Percentiles rank a stretch among this genome's conserved stretches.
Conservation (phyloP, 345 rosid genomes). For the Fremontodendron californicum region DNA sequence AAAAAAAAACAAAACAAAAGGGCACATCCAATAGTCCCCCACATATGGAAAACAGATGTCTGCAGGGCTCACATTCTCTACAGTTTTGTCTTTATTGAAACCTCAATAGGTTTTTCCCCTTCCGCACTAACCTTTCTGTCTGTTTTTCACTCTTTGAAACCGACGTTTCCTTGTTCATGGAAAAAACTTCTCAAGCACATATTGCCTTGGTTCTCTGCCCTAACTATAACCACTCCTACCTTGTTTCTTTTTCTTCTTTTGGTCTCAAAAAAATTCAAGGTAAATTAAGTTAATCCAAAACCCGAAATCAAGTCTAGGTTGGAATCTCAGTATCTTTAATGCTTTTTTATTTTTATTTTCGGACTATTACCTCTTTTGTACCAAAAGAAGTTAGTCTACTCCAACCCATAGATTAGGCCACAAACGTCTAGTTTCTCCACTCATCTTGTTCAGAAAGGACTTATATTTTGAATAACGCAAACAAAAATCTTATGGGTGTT, state of each 20-base stretch:
- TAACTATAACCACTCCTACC: background rate
- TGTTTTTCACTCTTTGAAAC: background rate
- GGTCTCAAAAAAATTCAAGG: background rate
- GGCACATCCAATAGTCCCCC: background rate
- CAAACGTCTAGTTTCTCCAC: background rate
- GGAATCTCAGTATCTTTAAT: too few relatives aligned
- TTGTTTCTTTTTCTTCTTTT: background rate
- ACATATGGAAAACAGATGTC: background rate
- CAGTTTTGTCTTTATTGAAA: background rate
- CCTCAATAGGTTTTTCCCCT: background rate
- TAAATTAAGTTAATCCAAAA: too few relatives aligned
- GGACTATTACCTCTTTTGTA: too few relatives aligned
- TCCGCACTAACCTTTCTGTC: background rate
- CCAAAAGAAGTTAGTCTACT: background rate
- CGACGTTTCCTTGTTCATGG: conserved; percentile 9
- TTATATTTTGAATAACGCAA: too few relatives aligned
- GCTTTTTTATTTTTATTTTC: too few relatives aligned
- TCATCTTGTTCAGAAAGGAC: background rate
- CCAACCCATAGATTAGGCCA: background rate
- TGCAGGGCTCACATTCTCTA: conserved; percentile 12
- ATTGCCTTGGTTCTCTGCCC: background rate
- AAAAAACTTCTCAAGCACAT: background rate
- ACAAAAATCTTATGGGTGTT: background rate
- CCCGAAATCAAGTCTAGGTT: too few relatives aligned
- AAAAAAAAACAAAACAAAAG: background rate